Evolutionary conservation across 352 stramenopile species (phyloP).

Genomic region (Peronospora belbahrii): DNA sequence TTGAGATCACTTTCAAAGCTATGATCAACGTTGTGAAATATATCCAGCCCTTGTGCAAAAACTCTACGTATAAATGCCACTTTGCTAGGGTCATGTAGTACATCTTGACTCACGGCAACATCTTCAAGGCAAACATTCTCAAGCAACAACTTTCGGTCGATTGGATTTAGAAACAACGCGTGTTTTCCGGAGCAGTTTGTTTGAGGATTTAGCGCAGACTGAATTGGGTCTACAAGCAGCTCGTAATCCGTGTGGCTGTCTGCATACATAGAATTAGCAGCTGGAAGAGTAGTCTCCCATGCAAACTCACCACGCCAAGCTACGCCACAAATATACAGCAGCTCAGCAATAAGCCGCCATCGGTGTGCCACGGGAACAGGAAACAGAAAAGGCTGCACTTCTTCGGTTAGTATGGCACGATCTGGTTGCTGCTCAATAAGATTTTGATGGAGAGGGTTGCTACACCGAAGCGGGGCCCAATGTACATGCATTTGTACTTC

Average conservation of each 20-base stretch:
- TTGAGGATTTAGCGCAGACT: constrained; percentile 33
- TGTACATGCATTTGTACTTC: constrained; percentile 34
- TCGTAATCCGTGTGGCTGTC: constrained; percentile 34
- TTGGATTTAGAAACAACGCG: constrained; percentile 24
- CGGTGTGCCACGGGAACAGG: constrained; percentile 27
- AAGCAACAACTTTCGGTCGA: constrained; percentile 21
- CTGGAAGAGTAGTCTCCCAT: constrained; percentile 10
- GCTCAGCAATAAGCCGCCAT: constrained; percentile 25
- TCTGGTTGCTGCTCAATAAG: constrained; percentile 61
- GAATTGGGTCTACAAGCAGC: constrained; percentile 31
- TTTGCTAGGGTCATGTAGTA: constrained; percentile 29
- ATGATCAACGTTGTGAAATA: constrained; percentile 12
- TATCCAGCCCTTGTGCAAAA: constrained; percentile 23
- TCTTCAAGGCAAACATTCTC: constrained; percentile 17
- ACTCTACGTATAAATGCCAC: constrained; percentile 38
- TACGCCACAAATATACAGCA: constrained; percentile 49
- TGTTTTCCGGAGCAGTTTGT: constrained; percentile 2
- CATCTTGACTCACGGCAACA: constrained; percentile 15
- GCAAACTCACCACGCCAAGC: constrained; percentile 15
- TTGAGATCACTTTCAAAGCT: constrained; percentile 23
- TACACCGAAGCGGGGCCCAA: constrained; percentile 48
- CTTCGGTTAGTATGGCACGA: constrained; percentile 53
- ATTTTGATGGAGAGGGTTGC: constrained; percentile 33
- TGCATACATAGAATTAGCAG: constrained; percentile 22
- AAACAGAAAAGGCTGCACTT: constrained; percentile 78